Evolutionary conservation across 139 green algal genomes (phyloP), one percentile per base, ranked within the genome.

Genomic region (Tetradesmus obliquus): DNA sequence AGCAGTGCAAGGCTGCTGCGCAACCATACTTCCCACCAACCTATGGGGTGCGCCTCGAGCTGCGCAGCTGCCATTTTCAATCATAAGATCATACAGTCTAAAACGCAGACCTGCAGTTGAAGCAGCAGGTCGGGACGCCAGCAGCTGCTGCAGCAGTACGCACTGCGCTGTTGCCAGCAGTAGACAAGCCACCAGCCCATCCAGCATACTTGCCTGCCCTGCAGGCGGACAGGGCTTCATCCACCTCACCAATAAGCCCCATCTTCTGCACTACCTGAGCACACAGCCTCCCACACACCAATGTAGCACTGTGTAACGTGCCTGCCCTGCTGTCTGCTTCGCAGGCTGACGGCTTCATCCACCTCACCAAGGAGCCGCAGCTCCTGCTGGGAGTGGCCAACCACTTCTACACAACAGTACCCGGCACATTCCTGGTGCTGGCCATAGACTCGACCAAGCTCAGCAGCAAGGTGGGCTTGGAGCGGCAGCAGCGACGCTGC

Each of bases 361-460:
- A 97, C 87, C 83, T 97, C 0, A 97, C 96, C 3, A 91, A 94
- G 32, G 96, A 97, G 54, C 90, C 95, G 0, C 1, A 17, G 1
- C 92, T 97, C 57, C 92, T 97, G 57, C 93, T 97, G 51, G 85
- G 84, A 0, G 94, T 97, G 1, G 96, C 95, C 74, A 97, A 97
- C 88, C 93, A 96, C 45, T 97, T 97, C 79, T 97, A 97, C 90
- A 94, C 84, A 3, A 12, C 55, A 2, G 91, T 93, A 0, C 9
- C 57, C 9, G 93, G 92, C 7, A 66, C 81, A 4, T 97, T 94
- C 88, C 53, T 95, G 53, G 80, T 95, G 72, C 89, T 97, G 19
- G 79, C 90, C 0, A 88, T 97, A 4, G 93, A 96, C 60, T 13
- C 82, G 0, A 24, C 51, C 3, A 89, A 86, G 55, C 93, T 97